These are phyloP conservation scores for Cadophora malorum DNA, from an alignment of 2,329 filamentous ascomycete species.

Conservation along the genomic window DNA sequence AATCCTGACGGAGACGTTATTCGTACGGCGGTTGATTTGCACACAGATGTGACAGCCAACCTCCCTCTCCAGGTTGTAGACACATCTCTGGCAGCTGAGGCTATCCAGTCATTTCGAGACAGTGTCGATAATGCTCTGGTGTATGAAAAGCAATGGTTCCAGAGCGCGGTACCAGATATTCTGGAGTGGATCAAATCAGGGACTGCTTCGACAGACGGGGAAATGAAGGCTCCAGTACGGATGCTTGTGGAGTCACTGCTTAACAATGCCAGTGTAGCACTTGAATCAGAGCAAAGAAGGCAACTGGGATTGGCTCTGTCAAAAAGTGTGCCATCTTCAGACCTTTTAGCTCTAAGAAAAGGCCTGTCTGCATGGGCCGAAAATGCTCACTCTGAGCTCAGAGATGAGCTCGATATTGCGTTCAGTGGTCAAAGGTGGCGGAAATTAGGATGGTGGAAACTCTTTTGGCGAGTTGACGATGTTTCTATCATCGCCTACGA, in stretches of 20 bases:
- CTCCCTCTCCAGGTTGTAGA: slow-evolving; percentile 66
- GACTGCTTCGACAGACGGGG: slow-evolving; percentile 49
- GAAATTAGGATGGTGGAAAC: slow-evolving; percentile 88
- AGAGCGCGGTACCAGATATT: slow-evolving; percentile 71
- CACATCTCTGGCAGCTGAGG: slow-evolving; percentile 64
- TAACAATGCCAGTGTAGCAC: slow-evolving; percentile 55
- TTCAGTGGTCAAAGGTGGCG: slow-evolving; percentile 81
- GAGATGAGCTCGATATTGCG: slow-evolving; percentile 77
- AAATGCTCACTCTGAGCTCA: slow-evolving; percentile 81
- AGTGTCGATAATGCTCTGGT: slow-evolving; percentile 72
- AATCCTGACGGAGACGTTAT: slow-evolving; percentile 49
- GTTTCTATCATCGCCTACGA: slow-evolving; percentile 83
- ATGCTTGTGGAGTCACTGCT: slow-evolving; percentile 72
- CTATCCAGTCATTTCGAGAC: slow-evolving; percentile 70
- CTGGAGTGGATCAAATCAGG: slow-evolving; percentile 67
- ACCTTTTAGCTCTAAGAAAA: slow-evolving; percentile 56
- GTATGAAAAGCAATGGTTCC: slow-evolving; percentile 77
- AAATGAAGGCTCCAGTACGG: slow-evolving; percentile 70
- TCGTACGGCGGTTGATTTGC: slow-evolving; percentile 64
- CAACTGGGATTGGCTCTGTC: slow-evolving; percentile 44
- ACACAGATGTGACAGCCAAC: slow-evolving; percentile 44
- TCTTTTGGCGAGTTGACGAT: slow-evolving; percentile 94
- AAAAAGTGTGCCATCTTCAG: slow-evolving; percentile 46
- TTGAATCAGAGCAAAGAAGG: slow-evolving; percentile 56
- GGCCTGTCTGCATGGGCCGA: slow-evolving; percentile 78